Evolutionary conservation across 345 rosid genomes (phyloP), one percentile per base, ranked within the genome.

Genomic region (Luvunga scandens): DNA sequence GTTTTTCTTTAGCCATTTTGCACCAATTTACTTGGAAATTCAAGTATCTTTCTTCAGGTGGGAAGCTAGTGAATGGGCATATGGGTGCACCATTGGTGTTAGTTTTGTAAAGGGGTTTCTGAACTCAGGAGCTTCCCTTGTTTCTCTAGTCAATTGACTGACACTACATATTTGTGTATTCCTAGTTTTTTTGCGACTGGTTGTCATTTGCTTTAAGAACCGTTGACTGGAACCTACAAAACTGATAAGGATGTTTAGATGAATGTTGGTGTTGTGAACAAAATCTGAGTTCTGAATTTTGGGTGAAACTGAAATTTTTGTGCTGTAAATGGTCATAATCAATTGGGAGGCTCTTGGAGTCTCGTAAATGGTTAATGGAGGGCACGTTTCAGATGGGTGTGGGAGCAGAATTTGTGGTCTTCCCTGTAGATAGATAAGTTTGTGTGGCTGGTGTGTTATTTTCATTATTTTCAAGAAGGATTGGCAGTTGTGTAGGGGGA

Each of bases 361-460:
- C 55, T 64, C 36, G 12, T 48, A n/a, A 69, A 31, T 36, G 39
- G 64, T 65, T 30, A 65, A 75, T 38, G 72, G 75, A 55, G 7
- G 69, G 56, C 13, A 53, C 36, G 60, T 14, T 3, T 28, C 64
- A n/a, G 78, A 75, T 28, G 78, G 74, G 53, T 33, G 10, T 81
- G 73, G 76, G 55, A 42, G 77, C 79, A 48, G 61, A 72, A 72
- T 72, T 28, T 53, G 42, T 34, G n/a, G 25, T 72, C 48, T 65
- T 30, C 67, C n/a, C n/a, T 27, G 27, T 24, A 28, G 62, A 57
- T 63, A 55, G n/a, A 33, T 27, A 42, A 38, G 68, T 7, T 63
- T 77, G 50, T 65, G 66, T 31, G 77, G 73, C 73, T 25, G 67
- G 61, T 6, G n/a, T 66, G 69, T 30, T 77, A 25, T 36, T 60